These are phyloP conservation scores for Diplocarpon rosae DNA, from an alignment of 2,329 filamentous ascomycete genomes.

Conservation along the genomic window DNA sequence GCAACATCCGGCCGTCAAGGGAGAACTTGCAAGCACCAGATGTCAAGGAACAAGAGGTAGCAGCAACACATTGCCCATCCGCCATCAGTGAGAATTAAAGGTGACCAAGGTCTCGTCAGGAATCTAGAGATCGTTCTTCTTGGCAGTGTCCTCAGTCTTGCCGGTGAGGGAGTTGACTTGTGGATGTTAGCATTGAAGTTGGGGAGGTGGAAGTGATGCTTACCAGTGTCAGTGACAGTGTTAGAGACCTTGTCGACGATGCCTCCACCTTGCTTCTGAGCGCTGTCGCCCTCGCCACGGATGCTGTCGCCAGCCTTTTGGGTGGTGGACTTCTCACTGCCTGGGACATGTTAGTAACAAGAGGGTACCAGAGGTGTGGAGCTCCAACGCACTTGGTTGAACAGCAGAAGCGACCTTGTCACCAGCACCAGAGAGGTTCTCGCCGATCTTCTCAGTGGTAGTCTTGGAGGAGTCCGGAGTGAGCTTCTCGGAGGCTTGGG, in stretches of 20 bases:
- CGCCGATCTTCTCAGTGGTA: constrained; percentile 28
- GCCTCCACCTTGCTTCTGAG: constrained; percentile 31
- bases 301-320: constrained; percentile 37
- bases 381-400: constrained; percentile 33
- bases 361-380: constrained; percentile 4
- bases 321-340: constrained; percentile 33
- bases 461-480: constrained; percentile 45
- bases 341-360: constrained; percentile 5
- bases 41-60: neutral
- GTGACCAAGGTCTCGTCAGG: constrained; percentile 4
- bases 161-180: constrained; percentile 10
- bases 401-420: constrained; percentile 36
- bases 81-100: constrained; percentile 5
- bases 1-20: neutral
- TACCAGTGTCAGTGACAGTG: constrained; percentile 26
- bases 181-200: neutral
- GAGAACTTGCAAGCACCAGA: neutral
- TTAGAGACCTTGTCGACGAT: constrained; percentile 32
- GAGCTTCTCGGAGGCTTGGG: constrained; percentile 38
- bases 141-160: constrained; percentile 7
- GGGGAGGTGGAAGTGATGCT: neutral
- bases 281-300: constrained; percentile 31
- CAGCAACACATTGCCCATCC: neutral
- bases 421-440: constrained; percentile 33
- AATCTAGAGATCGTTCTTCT: constrained; percentile 8